These are phyloP conservation scores for Fusarium sp. DNA, from an alignment of 2,329 filamentous ascomycete species.

Conservation along the genomic window DNA sequence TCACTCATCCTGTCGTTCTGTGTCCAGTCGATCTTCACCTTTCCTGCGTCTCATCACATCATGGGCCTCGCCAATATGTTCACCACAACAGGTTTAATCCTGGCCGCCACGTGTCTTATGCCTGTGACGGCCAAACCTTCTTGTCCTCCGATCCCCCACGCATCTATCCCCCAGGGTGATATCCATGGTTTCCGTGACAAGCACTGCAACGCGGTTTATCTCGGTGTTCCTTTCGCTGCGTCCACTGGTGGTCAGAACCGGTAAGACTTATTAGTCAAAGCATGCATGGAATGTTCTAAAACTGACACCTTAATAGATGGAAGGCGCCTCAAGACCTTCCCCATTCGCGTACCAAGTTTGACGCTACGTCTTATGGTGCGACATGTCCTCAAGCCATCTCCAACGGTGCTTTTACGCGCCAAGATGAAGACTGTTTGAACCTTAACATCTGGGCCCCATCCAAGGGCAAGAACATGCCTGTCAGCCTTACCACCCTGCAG, in stretches of 20 bases:
- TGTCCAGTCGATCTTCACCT: slow-evolving; percentile 35
- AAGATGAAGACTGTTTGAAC: slow-evolving; percentile 59
- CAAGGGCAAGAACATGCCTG: slow-evolving; percentile 47
- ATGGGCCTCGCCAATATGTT: slow-evolving; percentile 37
- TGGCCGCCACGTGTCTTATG: slow-evolving; percentile 34
- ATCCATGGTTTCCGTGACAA: slow-evolving; percentile 55
- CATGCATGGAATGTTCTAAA: not conserved
- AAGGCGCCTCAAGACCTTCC: slow-evolving; percentile 40
- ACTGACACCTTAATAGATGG: slow-evolving; percentile 37
- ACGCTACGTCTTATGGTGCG: slow-evolving; percentile 38
- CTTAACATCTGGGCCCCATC: slow-evolving; percentile 56
- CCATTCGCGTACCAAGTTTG: slow-evolving; percentile 22
- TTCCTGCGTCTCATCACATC: slow-evolving; percentile 2
- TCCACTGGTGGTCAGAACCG: slow-evolving; percentile 57
- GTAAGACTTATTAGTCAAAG: slow-evolving; percentile 2
- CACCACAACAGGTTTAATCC: slow-evolving; percentile 29
- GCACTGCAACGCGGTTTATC: slow-evolving; percentile 52
- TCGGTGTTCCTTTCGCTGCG: slow-evolving; percentile 57
- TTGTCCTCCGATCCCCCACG: slow-evolving; percentile 22
- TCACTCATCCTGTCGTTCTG: not conserved
- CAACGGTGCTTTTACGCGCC: slow-evolving; percentile 30
- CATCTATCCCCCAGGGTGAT: slow-evolving; percentile 48
- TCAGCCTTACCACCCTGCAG: slow-evolving; percentile 22
- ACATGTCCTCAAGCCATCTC: slow-evolving; percentile 46
- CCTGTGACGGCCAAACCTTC: slow-evolving; percentile 1